Conservation (phyloP, 345 rosid species). For the thale cress (Arabidopsis thaliana) region DNA sequence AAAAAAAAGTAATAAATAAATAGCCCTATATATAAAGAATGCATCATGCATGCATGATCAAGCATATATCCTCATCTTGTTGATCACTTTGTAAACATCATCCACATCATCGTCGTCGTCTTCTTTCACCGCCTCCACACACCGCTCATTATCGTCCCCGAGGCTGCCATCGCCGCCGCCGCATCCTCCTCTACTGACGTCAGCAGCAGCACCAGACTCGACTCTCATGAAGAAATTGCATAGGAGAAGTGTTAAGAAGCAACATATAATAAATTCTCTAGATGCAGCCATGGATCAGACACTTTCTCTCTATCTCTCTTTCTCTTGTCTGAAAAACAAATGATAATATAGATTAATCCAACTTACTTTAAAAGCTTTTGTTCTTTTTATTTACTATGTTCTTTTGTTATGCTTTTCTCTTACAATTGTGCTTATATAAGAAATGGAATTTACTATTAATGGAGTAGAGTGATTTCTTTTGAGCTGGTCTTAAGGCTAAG, state of each 20-base stretch:
- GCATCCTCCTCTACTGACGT: slow-evolving; percentile 27
- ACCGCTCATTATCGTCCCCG: slow-evolving; percentile 44
- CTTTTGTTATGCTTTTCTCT: slow-evolving; percentile 11
- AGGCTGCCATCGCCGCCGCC: slow-evolving; percentile 25
- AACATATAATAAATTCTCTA: slow-evolving; percentile 36
- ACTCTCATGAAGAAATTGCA: slow-evolving; percentile 36
- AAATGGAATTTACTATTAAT: slow-evolving; percentile 32
- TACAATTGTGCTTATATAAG: slow-evolving; percentile 34
- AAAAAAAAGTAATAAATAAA: background rate
- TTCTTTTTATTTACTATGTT: background rate
- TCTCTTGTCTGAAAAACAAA: slow-evolving; percentile 29
- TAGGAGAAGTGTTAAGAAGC: slow-evolving; percentile 39
- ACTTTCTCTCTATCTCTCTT: background rate
- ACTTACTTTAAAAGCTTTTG: slow-evolving; percentile 10
- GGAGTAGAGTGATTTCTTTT: slow-evolving; percentile 8
- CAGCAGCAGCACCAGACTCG: slow-evolving; percentile 26
- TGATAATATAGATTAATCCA: background rate
- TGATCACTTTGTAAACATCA: slow-evolving; percentile 48
- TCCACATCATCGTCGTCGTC: slow-evolving; percentile 46
- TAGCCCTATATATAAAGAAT: slow-evolving; percentile 26
- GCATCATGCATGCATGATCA: slow-evolving; percentile 22
- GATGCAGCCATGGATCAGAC: slow-evolving; percentile 39
- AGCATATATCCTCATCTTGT: slow-evolving; percentile 48
- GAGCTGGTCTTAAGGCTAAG: slow-evolving; percentile 45
- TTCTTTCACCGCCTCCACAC: slow-evolving; percentile 35